These are phyloP conservation scores for Fusarium poae DNA, from an alignment of 2,329 filamentous ascomycete genomes.

Conservation along the genomic window DNA sequence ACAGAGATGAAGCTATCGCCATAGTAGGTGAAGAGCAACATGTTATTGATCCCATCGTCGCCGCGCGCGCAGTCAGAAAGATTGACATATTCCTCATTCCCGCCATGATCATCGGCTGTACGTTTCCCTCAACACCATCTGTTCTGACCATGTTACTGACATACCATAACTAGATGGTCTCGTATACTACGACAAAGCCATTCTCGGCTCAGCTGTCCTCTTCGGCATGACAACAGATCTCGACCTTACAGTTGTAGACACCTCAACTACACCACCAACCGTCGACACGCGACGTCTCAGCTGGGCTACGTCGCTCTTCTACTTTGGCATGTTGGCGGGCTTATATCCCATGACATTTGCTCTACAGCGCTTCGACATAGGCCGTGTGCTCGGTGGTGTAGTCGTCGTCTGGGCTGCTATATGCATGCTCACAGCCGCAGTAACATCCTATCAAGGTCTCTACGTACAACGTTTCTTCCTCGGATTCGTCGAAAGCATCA, in stretches of 20 bases:
- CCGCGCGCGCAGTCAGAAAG: conserved; percentile 71
- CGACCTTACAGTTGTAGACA: conserved; percentile 65
- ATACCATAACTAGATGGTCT: conserved; percentile 55
- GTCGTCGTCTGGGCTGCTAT: conserved; percentile 75
- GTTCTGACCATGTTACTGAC: background rate
- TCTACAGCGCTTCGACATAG: conserved; percentile 75
- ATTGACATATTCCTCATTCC: conserved; percentile 77
- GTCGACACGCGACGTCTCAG: conserved; percentile 76
- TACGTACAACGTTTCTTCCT: conserved; percentile 76
- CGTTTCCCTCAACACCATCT: conserved; percentile 14
- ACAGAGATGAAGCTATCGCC: conserved; percentile 57
- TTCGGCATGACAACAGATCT: conserved; percentile 83
- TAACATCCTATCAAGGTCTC: conserved; percentile 72
- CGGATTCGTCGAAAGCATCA: conserved; percentile 72
- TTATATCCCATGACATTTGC: conserved; percentile 80
- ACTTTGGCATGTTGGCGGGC: conserved; percentile 82
- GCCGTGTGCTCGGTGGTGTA: conserved; percentile 72
- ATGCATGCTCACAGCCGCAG: conserved; percentile 77
- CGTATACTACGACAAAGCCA: conserved; percentile 70
- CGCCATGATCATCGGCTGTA: conserved; percentile 70
- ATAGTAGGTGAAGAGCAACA: conserved; percentile 70
- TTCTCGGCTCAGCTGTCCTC: conserved; percentile 77
- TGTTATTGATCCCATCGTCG: conserved; percentile 66
- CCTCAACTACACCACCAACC: conserved; percentile 62
- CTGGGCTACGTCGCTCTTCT: conserved; percentile 84